Conservation (phyloP, 768 basidiomycete species). For the Tulasnella sp. region DNA sequence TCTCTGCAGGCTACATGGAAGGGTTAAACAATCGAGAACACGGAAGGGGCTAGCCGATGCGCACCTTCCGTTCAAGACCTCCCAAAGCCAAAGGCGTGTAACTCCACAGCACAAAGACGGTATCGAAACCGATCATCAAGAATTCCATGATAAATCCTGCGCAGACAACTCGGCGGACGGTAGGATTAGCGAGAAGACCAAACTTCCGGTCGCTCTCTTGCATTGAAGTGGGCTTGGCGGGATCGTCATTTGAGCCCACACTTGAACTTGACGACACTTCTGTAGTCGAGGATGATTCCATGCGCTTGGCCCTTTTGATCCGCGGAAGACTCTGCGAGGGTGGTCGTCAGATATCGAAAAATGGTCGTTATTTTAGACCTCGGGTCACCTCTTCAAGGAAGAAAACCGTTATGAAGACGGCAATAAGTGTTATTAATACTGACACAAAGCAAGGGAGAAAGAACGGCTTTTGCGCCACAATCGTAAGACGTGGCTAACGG, state of each 20-base stretch:
- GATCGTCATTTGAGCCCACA: not conserved
- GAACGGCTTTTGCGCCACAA: conserved; percentile 18
- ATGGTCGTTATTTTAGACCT: not conserved
- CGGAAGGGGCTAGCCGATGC: conserved; percentile 15
- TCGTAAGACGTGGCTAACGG: not conserved
- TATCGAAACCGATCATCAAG: conserved; percentile 46
- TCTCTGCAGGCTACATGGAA: not conserved
- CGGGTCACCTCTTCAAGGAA: conserved; percentile 15
- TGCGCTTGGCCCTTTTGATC: not conserved
- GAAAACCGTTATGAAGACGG: conserved; percentile 12
- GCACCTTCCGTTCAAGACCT: conserved; percentile 48
- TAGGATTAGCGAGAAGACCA: conserved; percentile 5
- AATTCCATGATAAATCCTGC: conserved; percentile 31
- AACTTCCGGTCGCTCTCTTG: not conserved
- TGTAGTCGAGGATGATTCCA: not conserved
- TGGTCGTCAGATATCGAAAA: not conserved
- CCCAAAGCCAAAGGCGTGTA: conserved; percentile 48
- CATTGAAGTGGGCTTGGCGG: not conserved
- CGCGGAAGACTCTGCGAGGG: conserved; percentile 4
- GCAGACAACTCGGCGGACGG: conserved; percentile 10
- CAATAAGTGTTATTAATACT: conserved; percentile 11
- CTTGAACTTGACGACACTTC: not conserved
- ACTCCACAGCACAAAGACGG: conserved; percentile 58
- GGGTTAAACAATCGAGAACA: not conserved
- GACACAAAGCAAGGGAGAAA: conserved; percentile 20